Evolutionary conservation across 2,329 filamentous ascomycete genomes (phyloP), one percentile per base, ranked within the genome.

Genomic region (Penicillium sp.): DNA sequence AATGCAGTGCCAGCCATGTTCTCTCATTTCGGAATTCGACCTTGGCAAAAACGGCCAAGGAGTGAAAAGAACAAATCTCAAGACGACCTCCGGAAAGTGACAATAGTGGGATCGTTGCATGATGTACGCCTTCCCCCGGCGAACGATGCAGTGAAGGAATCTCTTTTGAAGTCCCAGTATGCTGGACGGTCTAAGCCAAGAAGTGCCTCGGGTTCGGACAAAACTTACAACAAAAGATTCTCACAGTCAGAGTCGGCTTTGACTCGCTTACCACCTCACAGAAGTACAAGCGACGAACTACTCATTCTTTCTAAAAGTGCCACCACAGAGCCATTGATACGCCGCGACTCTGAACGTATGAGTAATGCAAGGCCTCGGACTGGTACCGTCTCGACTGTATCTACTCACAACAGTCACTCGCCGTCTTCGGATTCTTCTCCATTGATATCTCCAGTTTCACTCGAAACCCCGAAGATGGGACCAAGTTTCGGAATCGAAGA

Each of bases 361-460:
- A 58, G 38, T 20, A 26, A 24, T 61, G 47, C 40, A 64, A 9
- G 11, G 16, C 26, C 28, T n/a, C n/a, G 26, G 16, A 18, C 16
- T 26, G 28, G 28, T 46, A n/a, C n/a, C n/a, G 28, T 70, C 43
- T 71, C 68, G 11, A 64, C 68, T 14, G 49, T 68, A 18, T 66
- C 63, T 0, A 60, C 64, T 2, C 50, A 56, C 28, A 63, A 62
- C 24, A 61, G 61, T 47, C 59, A 59, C 5, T 61, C 64, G 1
- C 63, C 62, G 11, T 65, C 64, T 1, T 64, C 66, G 23, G 65
- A 68, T 49, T 59, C 63, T 21, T 16, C 30, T 18, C 20, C 21
- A 3, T 24, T 21, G 2, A 43, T 67, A 18, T 67, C 68, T 23
- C 63, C 68, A 9, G 35, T 64, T 8, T 63, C 47, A 1, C 38